Evolutionary conservation across 2,329 filamentous ascomycete species (phyloP), one percentile per base, ranked within the genome.

Genomic region (Ceratocystis colombiana): DNA sequence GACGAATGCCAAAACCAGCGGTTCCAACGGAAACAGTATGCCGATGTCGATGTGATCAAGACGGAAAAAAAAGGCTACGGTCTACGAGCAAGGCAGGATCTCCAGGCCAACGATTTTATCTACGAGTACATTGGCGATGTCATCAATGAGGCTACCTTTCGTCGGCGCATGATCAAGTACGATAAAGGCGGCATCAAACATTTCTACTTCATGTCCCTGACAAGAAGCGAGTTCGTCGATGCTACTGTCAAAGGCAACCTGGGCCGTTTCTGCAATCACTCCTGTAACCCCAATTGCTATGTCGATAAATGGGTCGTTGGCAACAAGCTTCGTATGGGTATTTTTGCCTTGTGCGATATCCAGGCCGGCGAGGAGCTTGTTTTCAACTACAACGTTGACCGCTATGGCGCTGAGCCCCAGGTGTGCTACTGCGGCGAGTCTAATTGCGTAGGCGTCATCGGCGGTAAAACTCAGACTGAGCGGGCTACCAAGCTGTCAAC

Each of bases 121-220:
- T 97, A 90, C 74, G 94, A 99, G 77, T 99, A 99, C 75, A 93
- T 99, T 71, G 94, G 94, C 71, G 94, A 99, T 77, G 94, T 97
- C 71, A 96, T 99, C 74, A 93, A 95, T 72, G 93, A 99, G 76
- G 82, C 84, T 37, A 88, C 88, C 10, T 97, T 97, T 73, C 88
- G 91, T 66, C 85, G 86, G 67, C 90, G 94, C 69, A 96, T 95
- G 86, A 79, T 90, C 48, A 88, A 95, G 72, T 99, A 99, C 76
- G 91, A 96, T 73, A 84, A 94, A 61, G 90, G 97, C 75, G 92
- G 92, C 68, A 96, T 99, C 81, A 96, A 95, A 76, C 94, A 99
- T 77, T 99, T 99, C 76, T 99, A 99, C 77, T 99, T 99, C 79
- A 99, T 99, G 94, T 97, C 94, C 33, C 85, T 99, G 69, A 96